Base-by-base conservation (phyloP, 2,329 filamentous ascomycete species). In the Ophiosphaerella korrae region DNA sequence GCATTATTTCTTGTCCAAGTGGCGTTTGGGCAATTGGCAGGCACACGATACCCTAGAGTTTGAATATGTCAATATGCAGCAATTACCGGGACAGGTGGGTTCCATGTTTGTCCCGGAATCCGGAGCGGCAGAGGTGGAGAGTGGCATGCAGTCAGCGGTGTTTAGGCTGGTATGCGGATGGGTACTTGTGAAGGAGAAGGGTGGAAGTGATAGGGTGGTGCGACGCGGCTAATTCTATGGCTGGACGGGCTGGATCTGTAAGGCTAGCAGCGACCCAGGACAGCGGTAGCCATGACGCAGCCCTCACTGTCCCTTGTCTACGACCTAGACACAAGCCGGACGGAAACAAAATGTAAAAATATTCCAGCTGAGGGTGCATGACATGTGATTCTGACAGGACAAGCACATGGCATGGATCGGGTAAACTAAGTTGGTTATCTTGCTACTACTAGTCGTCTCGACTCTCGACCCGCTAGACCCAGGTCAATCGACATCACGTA, bases 401-500 rank as follows among this genome's bases (percentile, higher is more conserved):
- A 29, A 29, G 26, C 13, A 24, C 9, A 23, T 23, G 38, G 23
- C 35, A 39, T 47, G 45, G 39, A 23, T 51, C 55, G 53, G 53
- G 35, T 53, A 53, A 52, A 38, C 31, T 48, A 42, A 46, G 45
- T 32, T 36, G 31, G 21, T 14, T 38, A 37, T 33, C 33, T 42
- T 42, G 34, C 29, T 38, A 48, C 38, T 21, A 21, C 42, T 37
- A n/a, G 45, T 45, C 47, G 42, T 26, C 36, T 45, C 43, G 41
- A 46, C 38, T 33, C 42, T 35, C 26, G 29, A 41, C 29, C 39
- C 51, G 49, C 57, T 60, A 61, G 51, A 40, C 51, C 53, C 21
- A 37, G 54, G 50, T 39, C 33, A 52, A 60, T 64, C 61, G 58
- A 61, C 58, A 67, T 64, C 56, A 70, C 54, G 63, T 68, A 68